Percentiles rank a stretch among this genome's conserved stretches.
Conservation (phyloP, 495 filamentous ascomycete genomes). For the Xeromyces bisporus region DNA sequence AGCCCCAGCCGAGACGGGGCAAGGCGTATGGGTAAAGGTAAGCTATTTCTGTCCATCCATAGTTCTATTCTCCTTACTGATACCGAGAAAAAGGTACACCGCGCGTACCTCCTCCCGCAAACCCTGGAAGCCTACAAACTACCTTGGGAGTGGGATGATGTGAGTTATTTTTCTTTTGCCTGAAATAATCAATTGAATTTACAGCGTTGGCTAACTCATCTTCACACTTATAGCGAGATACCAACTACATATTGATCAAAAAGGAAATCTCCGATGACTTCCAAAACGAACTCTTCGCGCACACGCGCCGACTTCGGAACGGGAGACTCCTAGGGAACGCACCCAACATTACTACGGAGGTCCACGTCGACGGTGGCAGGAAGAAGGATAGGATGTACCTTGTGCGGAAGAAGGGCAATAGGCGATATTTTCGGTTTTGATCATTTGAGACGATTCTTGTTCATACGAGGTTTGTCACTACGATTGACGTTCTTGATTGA, state of each 20-base stretch:
- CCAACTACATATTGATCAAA: conserved; percentile 60
- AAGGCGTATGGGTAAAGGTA: conserved; percentile 36
- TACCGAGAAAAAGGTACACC: conserved; percentile 21
- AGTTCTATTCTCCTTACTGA: conserved; percentile 4
- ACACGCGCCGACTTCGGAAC: conserved; percentile 48
- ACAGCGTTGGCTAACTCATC: neutral
- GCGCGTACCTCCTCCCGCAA: conserved; percentile 32
- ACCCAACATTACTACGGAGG: conserved; percentile 28
- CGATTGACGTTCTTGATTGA: too few species aligned
- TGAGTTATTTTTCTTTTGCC: conserved; percentile 10
- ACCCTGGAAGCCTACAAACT: conserved; percentile 29
- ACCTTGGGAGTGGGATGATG: conserved; percentile 36
- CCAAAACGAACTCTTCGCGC: conserved; percentile 54
- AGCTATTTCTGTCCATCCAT: conserved; percentile 1
- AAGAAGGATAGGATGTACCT: conserved; percentile 38
- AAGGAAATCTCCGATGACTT: conserved; percentile 55
- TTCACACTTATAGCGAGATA: conserved; percentile 28
- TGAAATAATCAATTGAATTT: neutral
- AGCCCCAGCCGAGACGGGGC: conserved; percentile 31
- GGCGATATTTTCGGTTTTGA: conserved; percentile 16
- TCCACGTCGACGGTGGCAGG: conserved; percentile 34
- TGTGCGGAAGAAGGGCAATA: conserved; percentile 45
- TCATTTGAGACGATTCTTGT: conserved; percentile 11
- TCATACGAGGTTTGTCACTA: too few species aligned
- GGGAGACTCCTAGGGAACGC: conserved; percentile 26